These are phyloP conservation scores for Claviceps africana DNA, from an alignment of 2,329 filamentous ascomycete species.

Conservation along the genomic window DNA sequence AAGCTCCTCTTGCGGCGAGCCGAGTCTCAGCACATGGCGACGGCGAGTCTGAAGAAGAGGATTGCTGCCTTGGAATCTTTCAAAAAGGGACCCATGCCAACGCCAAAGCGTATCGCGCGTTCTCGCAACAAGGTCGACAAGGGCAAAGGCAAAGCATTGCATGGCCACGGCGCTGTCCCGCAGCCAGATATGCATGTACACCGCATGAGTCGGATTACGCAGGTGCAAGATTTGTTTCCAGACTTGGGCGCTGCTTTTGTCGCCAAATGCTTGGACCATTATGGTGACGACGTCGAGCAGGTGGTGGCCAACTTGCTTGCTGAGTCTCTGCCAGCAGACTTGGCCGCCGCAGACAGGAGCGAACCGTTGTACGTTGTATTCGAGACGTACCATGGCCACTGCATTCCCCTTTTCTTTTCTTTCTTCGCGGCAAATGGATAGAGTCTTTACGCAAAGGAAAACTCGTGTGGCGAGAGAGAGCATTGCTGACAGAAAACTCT, in stretches of 20 bases:
- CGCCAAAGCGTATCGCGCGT: conserved; percentile 30
- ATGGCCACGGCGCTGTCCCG: conserved; percentile 18
- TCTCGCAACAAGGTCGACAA: conserved; percentile 47
- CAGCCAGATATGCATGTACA: conserved; percentile 54
- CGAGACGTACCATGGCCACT: background rate
- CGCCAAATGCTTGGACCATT: conserved; percentile 64
- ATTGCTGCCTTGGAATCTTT: conserved; percentile 47
- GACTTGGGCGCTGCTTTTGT: conserved; percentile 75
- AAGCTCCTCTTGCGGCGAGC: conserved; percentile 44
- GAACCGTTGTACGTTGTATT: conserved; percentile 42
- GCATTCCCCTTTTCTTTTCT: background rate
- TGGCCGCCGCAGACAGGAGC: conserved; percentile 48
- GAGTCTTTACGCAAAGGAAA: too few species aligned
- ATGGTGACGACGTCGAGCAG: conserved; percentile 61
- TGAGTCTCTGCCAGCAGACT: conserved; percentile 54
- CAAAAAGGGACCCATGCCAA: conserved; percentile 38
- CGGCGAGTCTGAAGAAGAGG: conserved; percentile 43
- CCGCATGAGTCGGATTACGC: conserved; percentile 68
- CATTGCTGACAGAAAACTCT: conserved; percentile 8
- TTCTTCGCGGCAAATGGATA: background rate
- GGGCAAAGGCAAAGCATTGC: conserved; percentile 40
- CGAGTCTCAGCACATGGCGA: conserved; percentile 33
- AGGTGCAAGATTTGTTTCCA: conserved; percentile 89
- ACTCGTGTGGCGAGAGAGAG: background rate
- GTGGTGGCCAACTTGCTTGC: conserved; percentile 74